Base-by-base conservation (phyloP, 129 eudicot genomes). In the Apium graveolens region DNA sequence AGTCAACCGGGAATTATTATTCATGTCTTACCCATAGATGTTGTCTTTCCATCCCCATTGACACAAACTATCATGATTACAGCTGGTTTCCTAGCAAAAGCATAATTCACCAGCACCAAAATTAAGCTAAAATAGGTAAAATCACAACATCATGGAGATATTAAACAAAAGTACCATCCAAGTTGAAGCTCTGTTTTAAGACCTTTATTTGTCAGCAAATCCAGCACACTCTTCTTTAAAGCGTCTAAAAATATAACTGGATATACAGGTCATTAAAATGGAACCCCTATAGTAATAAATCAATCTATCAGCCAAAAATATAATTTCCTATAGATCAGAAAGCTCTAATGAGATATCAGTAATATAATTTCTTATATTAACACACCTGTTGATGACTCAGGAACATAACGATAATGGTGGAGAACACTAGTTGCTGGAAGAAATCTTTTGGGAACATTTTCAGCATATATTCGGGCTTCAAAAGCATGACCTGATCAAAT, bases 401-500 rank as follows among this genome's bases (percentile, higher is more conserved):
- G 89, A 81, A 92, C 89, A 26, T 95, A 93, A 65, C 83, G 87
- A 87, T 89, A 96, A 80, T 96, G 93, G 77, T 96, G 93, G 82
- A 96, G 97, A 82, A 89, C 90, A 31, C 99, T 97, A 62, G 97
- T 90, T 71, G 99, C 99, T 43, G 99, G 99, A 39, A 96, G 93
- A 86, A 96, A 96, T 53, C 99, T 96, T 84, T 88, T 96, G 35
- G 91, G 90, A 82, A 92, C 99, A 84, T 90, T 96, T 87, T 96
- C 99, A 76, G 99, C 99, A 80, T 96, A 96, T 86, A 96, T 92
- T 35, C 99, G 91, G 83, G 99, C 97, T 87, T 96, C 99, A 86
- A 96, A 96, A 79, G 99, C 96, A 86, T 96, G 99, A 29, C 99
- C 99, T 96, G 90, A 83, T 76, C 66, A 81, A 62, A 21, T 38